Percentiles rank a stretch among this genome's conserved stretches.
Evolutionary conservation across 2,329 filamentous ascomycete genomes (phyloP).

Genomic region (Arthrobotrys sphaeroides): DNA sequence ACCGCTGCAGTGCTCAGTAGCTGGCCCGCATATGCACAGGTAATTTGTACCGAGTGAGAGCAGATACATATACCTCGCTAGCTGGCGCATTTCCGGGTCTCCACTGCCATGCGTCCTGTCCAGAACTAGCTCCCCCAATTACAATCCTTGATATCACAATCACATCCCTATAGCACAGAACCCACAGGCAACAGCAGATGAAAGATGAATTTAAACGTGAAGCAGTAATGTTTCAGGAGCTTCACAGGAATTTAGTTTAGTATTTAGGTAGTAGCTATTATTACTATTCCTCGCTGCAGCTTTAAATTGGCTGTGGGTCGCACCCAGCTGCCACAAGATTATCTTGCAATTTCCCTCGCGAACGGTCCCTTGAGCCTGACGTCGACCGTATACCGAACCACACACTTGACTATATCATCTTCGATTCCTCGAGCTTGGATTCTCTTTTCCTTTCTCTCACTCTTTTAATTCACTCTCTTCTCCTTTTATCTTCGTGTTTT

Average conservation of each 20-base stretch:
- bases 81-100: constrained; percentile 11
- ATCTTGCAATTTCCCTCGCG: constrained; percentile 37
- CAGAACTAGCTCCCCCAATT: not conserved
- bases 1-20: not conserved
- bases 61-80: not conserved
- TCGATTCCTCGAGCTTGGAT: not conserved
- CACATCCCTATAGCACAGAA: not conserved
- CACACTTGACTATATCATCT: not conserved
- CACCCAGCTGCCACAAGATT: constrained; percentile 19
- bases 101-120: constrained; percentile 8
- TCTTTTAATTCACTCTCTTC: not conserved
- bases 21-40: not conserved
- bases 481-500: not conserved
- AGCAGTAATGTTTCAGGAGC: constrained; percentile 5
- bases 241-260: not conserved
- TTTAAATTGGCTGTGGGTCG: constrained; percentile 46
- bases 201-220: too few species aligned
- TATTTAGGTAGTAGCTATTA: not conserved
- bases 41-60: not conserved
- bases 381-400: constrained; percentile 2
- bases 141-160: too few species aligned
- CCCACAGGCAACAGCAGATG: not conserved
- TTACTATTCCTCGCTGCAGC: not conserved
- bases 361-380: constrained; percentile 12
- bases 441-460: not conserved